Evolutionary conservation across 768 basidiomycete species (phyloP).

Genomic region (Lactifluus echinatus): DNA sequence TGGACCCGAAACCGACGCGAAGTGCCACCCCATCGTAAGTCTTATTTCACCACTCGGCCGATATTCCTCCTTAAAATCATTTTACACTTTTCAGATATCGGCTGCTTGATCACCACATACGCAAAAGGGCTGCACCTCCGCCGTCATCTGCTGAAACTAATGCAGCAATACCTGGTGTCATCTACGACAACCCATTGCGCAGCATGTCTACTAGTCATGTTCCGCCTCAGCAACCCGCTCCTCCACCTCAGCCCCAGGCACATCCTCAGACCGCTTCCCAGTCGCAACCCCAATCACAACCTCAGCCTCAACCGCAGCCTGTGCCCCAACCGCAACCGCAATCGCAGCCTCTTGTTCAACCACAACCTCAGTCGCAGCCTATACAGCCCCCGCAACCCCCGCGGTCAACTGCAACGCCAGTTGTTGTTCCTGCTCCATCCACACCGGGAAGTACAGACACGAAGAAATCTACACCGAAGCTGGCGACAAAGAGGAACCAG

Average conservation of each 20-base stretch:
- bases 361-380: conserved; percentile 3
- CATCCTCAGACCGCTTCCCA: conserved; percentile 2
- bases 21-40: conserved; percentile 43
- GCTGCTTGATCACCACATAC: conserved; percentile 11
- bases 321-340: conserved; percentile 2
- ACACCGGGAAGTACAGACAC: conserved; percentile 13
- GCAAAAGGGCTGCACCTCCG: not conserved
- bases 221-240: not conserved
- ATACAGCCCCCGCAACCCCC: conserved; percentile 11
- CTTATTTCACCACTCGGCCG: not conserved
- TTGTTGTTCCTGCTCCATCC: conserved; percentile 7
- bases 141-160: not conserved
- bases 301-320: not conserved
- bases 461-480: conserved; percentile 18
- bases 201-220: not conserved
- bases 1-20: conserved; percentile 51
- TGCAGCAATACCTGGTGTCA: not conserved
- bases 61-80: not conserved
- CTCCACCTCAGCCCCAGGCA: conserved; percentile 3
- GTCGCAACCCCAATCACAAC: conserved; percentile 6
- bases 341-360: conserved; percentile 2
- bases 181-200: conserved; percentile 7
- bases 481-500: conserved; percentile 12
- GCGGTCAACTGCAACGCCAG: conserved; percentile 13
- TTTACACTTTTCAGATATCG: conserved; percentile 12